Evolutionary conservation across 495 filamentous ascomycete genomes (phyloP).

Genomic region (Margaritispora aquatica): DNA sequence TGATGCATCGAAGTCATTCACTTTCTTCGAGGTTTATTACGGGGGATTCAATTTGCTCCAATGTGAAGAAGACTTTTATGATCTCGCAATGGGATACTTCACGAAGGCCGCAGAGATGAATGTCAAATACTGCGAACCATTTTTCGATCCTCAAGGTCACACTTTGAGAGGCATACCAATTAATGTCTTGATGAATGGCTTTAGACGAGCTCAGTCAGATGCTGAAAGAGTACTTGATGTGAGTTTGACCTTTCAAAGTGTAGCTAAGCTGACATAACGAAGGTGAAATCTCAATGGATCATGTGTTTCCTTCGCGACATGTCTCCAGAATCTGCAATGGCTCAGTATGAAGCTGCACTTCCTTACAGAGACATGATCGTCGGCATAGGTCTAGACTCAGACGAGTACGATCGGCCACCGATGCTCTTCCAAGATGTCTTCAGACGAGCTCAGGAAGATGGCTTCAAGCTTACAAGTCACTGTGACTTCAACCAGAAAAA

Average conservation of each 20-base stretch:
- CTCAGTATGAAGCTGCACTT: slow-evolving; percentile 40
- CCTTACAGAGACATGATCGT: slow-evolving; percentile 41
- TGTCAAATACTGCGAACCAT: slow-evolving; percentile 67
- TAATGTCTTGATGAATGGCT: slow-evolving; percentile 50
- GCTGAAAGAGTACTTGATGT: slow-evolving; percentile 57
- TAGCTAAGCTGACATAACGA: not conserved
- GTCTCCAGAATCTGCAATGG: slow-evolving; percentile 43
- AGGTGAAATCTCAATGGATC: slow-evolving; percentile 39
- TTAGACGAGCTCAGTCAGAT: slow-evolving; percentile 49
- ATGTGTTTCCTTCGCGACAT: slow-evolving; percentile 66
- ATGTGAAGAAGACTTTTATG: slow-evolving; percentile 56
- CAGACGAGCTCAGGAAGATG: slow-evolving; percentile 37
- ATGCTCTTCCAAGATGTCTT: slow-evolving; percentile 54
- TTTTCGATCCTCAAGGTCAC: slow-evolving; percentile 75
- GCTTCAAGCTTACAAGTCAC: slow-evolving; percentile 60
- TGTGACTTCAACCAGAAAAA: slow-evolving; percentile 61
- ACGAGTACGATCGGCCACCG: slow-evolving; percentile 57
- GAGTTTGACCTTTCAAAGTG: slow-evolving; percentile 12
- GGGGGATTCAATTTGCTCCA: slow-evolving; percentile 60
- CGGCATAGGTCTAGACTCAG: slow-evolving; percentile 61
- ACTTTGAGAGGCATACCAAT: slow-evolving; percentile 53
- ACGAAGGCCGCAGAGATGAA: slow-evolving; percentile 51
- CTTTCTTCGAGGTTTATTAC: slow-evolving; percentile 69
- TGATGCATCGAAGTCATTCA: not conserved
- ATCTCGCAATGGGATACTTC: slow-evolving; percentile 67